Evolutionary conservation across 192 early-diverging fungal genomes (phyloP), one percentile per base, ranked within the genome.

Genomic region (Linderina pennispora): DNA sequence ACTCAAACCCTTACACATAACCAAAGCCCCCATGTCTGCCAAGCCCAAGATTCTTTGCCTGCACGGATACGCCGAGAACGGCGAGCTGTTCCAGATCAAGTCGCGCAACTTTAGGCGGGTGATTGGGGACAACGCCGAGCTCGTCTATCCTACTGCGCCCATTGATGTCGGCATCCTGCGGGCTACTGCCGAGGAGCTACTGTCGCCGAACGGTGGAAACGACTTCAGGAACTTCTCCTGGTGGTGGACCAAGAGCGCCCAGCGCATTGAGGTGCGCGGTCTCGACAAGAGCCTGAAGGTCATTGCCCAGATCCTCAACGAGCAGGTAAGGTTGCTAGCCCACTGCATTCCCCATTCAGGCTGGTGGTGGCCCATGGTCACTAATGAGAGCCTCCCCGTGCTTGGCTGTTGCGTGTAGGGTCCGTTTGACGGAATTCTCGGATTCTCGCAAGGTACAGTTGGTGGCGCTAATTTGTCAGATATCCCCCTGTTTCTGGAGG

Each of bases 21-120:
- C n/a, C n/a, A n/a, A n/a, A n/a, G n/a, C n/a, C n/a, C n/a, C n/a
- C n/a, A n/a, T n/a, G n/a, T n/a, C 59, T 51, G 10, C 38, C 40
- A 71, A 55, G 46, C 60, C 67, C 37, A 71, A 59, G 55, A 63
- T 71, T 38, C 56, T 71, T 16, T 71, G 67, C 36, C 48, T 71
- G 21, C 67, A 71, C 21, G 67, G 67, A 10, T 71, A 63, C 26
- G 67, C 51, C 22, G 67, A 71, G 52, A 63, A 43, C 45, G 67
- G 46, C 37, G 55, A 62, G 23, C 34, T 71, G 32, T 59, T 71
- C 46, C 39, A 46, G 34, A 59, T 71, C 36, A 51, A 58, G 38
- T 56, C 67, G 8, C 47, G 67, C 15, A 55, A 50, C 51, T 50
- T 71, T 16, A 51, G 55, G 15, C 41, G 28, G 6, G 33, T 71